These are phyloP conservation scores for Nematocida sp. DNA, from an alignment of 371 early-diverging fungal species.

Conservation along the genomic window DNA sequence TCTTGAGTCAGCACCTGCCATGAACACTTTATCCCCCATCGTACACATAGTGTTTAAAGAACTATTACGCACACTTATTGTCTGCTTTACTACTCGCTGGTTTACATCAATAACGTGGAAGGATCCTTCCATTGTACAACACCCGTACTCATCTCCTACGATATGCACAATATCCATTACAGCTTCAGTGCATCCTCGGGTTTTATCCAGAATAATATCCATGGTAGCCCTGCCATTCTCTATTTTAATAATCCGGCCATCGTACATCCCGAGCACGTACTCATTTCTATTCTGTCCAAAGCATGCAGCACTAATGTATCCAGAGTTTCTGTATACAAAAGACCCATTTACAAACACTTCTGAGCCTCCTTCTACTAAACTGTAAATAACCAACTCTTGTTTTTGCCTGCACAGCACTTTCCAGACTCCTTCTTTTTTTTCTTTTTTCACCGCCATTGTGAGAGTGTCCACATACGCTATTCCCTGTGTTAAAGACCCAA, in stretches of 20 bases:
- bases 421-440: constrained; percentile 28
- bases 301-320: constrained; percentile 20
- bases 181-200: background rate
- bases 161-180: constrained; percentile 10
- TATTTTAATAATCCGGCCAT: constrained; percentile 5
- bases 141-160: constrained; percentile 34
- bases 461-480: background rate
- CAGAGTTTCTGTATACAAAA: background rate
- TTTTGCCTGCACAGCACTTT: constrained; percentile 3
- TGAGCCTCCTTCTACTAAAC: constrained; percentile 36
- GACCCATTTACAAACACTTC: constrained; percentile 5
- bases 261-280: background rate
- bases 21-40: constrained; percentile 11
- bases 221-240: constrained; percentile 1
- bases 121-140: constrained; percentile 25
- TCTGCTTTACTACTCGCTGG: background rate
- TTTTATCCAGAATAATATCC: background rate
- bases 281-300: constrained; percentile 16
- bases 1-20: constrained; percentile 44
- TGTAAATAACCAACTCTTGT: constrained; percentile 21
- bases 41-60: constrained; percentile 10
- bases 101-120: constrained; percentile 28
- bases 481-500: constrained; percentile 36
- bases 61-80: constrained; percentile 26
- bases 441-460: constrained; percentile 7